These are phyloP conservation scores for Botryosphaeria agaves DNA, from an alignment of 2,329 filamentous ascomycete species.

Conservation along the genomic window DNA sequence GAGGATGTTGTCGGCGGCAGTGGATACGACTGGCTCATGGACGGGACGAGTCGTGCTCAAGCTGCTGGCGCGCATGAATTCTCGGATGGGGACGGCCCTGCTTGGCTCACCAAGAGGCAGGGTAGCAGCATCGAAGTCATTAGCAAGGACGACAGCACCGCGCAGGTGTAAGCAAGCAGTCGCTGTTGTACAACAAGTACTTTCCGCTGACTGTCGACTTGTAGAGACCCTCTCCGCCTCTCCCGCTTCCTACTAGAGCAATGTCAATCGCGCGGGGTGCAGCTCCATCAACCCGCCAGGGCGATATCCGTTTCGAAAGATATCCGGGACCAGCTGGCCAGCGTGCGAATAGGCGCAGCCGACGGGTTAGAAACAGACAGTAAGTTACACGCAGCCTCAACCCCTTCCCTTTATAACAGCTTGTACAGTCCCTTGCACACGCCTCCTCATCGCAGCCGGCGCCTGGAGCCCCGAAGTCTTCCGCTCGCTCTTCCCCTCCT, in stretches of 20 bases:
- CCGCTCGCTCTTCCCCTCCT: conserved; percentile 41
- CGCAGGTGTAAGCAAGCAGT: conserved; percentile 47
- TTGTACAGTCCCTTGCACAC: conserved; percentile 40
- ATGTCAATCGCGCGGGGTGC: conserved; percentile 42
- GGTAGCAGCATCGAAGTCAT: conserved; percentile 44
- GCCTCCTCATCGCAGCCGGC: conserved; percentile 50
- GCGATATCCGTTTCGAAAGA: conserved; percentile 37
- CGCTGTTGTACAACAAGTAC: neutral
- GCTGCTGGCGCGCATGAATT: conserved; percentile 23
- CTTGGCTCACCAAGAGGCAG: conserved; percentile 39
- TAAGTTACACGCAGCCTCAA: conserved; percentile 4
- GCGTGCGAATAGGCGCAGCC: conserved; percentile 31
- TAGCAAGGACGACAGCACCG: conserved; percentile 40
- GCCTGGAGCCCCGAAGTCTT: conserved; percentile 57
- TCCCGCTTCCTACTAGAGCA: conserved; percentile 46
- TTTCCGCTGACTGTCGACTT: neutral
- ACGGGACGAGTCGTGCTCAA: conserved; percentile 45
- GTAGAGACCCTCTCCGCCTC: conserved; percentile 45
- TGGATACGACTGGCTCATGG: conserved; percentile 47
- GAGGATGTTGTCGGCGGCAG: conserved; percentile 21
- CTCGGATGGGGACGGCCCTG: conserved; percentile 23
- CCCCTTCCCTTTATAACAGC: conserved; percentile 2
- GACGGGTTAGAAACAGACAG: conserved; percentile 27
- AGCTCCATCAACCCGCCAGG: conserved; percentile 45
- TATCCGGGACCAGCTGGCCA: conserved; percentile 30